These are phyloP conservation scores for Malassezia slooffiae DNA, from an alignment of 1,284 basidiomycete species.

Conservation along the genomic window DNA sequence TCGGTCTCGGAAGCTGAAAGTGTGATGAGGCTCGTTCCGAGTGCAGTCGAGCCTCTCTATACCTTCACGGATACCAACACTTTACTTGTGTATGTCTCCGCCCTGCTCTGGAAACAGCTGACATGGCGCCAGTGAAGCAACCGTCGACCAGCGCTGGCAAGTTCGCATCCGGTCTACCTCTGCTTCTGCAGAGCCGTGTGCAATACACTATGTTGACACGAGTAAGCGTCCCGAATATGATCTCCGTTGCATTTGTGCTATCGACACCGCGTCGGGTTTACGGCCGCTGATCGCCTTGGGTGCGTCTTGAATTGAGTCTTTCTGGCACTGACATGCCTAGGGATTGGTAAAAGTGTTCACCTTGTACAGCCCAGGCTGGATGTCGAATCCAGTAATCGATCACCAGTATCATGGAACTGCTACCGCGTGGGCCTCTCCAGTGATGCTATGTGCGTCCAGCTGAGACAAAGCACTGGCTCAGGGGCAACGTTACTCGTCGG, in stretches of 20 bases:
- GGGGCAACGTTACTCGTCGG: conserved; percentile 1
- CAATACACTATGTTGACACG: background rate
- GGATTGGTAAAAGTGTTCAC: conserved; percentile 3
- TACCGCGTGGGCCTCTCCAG: background rate
- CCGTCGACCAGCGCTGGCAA: background rate
- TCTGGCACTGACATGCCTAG: background rate
- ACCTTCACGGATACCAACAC: background rate
- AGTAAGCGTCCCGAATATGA: conserved; percentile 2
- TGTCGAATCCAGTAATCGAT: background rate
- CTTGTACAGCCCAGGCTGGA: background rate
- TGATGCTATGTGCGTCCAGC: conserved; percentile 5
- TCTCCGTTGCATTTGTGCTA: conserved; percentile 5
- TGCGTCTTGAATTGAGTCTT: background rate
- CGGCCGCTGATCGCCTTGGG: background rate
- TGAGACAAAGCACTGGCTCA: background rate
- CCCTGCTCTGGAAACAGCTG: background rate
- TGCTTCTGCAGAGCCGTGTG: background rate
- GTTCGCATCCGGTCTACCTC: conserved; percentile 3
- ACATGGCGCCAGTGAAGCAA: background rate
- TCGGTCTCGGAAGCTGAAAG: background rate
- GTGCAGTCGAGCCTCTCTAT: background rate
- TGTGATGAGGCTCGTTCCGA: background rate
- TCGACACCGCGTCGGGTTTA: background rate
- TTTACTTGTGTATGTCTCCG: background rate
- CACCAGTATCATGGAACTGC: background rate